Evolutionary conservation across 2,329 filamentous ascomycete species (phyloP).

Genomic region (Sarocladium oryzae): DNA sequence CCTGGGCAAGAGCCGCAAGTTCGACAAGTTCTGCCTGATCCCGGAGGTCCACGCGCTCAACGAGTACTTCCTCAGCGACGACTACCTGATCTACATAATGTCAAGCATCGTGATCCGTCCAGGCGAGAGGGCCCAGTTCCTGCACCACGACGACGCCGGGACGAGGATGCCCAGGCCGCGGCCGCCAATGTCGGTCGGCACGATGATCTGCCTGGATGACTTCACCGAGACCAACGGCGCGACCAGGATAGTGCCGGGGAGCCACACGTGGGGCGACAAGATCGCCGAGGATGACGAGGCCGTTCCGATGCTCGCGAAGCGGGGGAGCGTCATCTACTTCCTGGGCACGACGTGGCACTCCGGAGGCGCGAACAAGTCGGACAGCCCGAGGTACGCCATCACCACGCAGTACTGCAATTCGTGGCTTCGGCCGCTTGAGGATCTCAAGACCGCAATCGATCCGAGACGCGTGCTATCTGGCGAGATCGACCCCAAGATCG

Average conservation of each 20-base stretch:
- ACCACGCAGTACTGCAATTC: neutral
- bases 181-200: constrained; percentile 13
- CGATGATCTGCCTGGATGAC: constrained; percentile 14
- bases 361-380: neutral
- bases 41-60: constrained; percentile 1
- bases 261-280: constrained; percentile 18
- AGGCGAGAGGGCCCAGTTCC: constrained; percentile 17
- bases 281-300: neutral
- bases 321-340: constrained; percentile 7
- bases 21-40: neutral
- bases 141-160: constrained; percentile 18
- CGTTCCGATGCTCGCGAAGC: neutral
- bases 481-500: neutral
- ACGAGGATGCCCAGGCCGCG: neutral
- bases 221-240: constrained; percentile 15
- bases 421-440: neutral
- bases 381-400: neutral
- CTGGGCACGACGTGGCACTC: constrained; percentile 6
- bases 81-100: neutral
- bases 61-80: constrained; percentile 3
- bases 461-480: neutral
- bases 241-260: constrained; percentile 15
- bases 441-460: constrained; percentile 1
- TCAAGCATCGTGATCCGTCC: constrained; percentile 17
- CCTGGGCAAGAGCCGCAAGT: constrained; percentile 1